phyloP scores from a whole-genome alignment of 2,329 filamentous ascomycete species.

The Verticillium nubilum region DNA sequence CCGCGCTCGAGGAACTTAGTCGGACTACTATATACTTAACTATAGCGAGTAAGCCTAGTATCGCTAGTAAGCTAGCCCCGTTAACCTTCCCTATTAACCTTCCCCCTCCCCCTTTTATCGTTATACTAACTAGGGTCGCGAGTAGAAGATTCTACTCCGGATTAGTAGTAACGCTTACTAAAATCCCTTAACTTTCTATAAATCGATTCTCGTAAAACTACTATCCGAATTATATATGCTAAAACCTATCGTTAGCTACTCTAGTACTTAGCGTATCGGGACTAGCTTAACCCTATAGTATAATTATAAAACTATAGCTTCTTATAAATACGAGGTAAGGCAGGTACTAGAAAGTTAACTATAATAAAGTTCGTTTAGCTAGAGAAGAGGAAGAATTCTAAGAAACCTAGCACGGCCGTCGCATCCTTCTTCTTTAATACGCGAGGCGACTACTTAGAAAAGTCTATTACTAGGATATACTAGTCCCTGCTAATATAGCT shows the following conservation, averaged over 20 bases:
- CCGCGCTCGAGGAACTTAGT: fast-evolving
- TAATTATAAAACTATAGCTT: neutral
- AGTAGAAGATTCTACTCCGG: neutral
- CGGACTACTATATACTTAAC: fast-evolving
- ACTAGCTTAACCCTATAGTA: conserved; percentile 4
- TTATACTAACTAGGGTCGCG: neutral
- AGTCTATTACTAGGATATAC: conserved; percentile 6
- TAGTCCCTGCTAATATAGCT: conserved; percentile 5
- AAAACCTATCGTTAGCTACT: conserved; percentile 17
- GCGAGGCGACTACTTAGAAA: conserved; percentile 5
- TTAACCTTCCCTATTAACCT: no score
- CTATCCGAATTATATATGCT: conserved; percentile 6
- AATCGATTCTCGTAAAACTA: conserved; percentile 7
- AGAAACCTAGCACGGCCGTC: neutral
- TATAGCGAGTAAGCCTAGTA: neutral
- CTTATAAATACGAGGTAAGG: conserved; percentile 4
- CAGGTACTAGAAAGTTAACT: neutral
- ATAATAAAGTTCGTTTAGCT: conserved; percentile 2
- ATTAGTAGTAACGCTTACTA: conserved; percentile 1
- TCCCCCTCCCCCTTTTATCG: no score
- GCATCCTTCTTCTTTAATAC: conserved; percentile 11
- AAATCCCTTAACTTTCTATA: conserved; percentile 9
- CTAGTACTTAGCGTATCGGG: conserved; percentile 1
- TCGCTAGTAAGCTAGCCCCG: no score
- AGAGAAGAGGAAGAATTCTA: neutral